Evolutionary conservation across 2,329 filamentous ascomycete genomes (phyloP), one percentile per base, ranked within the genome.

Genomic region (Parafenestella ontariensis): DNA sequence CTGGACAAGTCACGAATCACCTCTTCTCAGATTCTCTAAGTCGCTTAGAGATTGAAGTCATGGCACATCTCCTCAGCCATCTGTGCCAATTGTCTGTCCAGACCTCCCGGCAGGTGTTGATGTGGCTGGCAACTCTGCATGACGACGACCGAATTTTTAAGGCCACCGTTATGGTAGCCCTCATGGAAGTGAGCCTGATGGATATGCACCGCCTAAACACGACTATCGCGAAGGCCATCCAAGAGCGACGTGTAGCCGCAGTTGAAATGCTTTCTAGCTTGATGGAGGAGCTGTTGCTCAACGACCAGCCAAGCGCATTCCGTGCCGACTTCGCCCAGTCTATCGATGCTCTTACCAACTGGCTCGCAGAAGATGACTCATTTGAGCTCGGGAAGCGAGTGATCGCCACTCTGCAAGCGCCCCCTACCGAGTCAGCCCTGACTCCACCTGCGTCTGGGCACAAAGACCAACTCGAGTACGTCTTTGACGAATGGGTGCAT

Each of bases 401-500:
- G 56, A 89, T 93, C 72, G 79, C 81, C 55, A 88, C 85, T 62
- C 74, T 90, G 46, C 83, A 85, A 60, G 78, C 84, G 36, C 73
- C 91, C 79, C 77, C 84, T 78, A 72, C 79, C 46, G 81, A 82
- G 61, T 75, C 61, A 13, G 56, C 82, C 49, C 75, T 82, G 47
- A 85, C 83, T 20, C 85, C 88, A 52, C 83, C 86, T 45, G 77
- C 81, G 15, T 74, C 79, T 34, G 81, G 85, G 28, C 88, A 88
- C 63, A 86, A 88, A 58, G 91, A 96, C 58, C 92, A 97, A 73
- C 87, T 96, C 77, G 92, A 96, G 65, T 98, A 99, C 71, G 84
- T 97, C 18, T 97, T 99, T 69, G 92, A 94, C 39, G 95, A 99
- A 78, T 99, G 95, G 95, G 85, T 94, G 24, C 87, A 89, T 55